Conservation (phyloP, 345 rosid species). For the Melaleuca quinquenervia region DNA sequence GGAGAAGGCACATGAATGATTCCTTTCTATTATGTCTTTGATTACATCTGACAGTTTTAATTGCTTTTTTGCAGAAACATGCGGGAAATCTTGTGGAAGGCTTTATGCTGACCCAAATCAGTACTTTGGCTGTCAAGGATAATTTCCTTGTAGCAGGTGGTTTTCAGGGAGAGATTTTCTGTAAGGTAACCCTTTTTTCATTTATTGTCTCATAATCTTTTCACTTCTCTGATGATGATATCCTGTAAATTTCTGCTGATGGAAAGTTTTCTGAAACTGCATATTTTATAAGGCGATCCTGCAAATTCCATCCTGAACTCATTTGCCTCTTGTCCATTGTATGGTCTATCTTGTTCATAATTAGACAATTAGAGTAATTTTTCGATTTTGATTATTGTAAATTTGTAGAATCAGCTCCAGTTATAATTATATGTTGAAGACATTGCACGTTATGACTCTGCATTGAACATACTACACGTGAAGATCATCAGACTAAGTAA, state of each 20-base stretch:
- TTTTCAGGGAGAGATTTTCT: conserved; percentile 54
- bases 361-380: background rate
- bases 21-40: background rate
- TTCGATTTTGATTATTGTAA: background rate
- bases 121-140: conserved; percentile 46
- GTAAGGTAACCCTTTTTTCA: conserved; percentile 26
- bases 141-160: conserved; percentile 48
- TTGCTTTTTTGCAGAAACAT: conserved; percentile 22
- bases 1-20: too few relatives aligned
- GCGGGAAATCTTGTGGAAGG: conserved; percentile 47
- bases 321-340: background rate
- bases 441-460: background rate
- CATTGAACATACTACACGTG: background rate
- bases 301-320: background rate
- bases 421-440: background rate
- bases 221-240: background rate
- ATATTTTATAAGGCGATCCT: background rate
- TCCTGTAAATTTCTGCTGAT: background rate
- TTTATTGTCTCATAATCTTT: background rate
- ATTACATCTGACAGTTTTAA: background rate
- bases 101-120: conserved; percentile 46
- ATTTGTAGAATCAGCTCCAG: background rate
- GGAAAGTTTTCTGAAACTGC: background rate
- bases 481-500: background rate
- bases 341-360: background rate